Evolutionary conservation across 495 filamentous ascomycete species (phyloP).

Genomic region (Cercophora samala): DNA sequence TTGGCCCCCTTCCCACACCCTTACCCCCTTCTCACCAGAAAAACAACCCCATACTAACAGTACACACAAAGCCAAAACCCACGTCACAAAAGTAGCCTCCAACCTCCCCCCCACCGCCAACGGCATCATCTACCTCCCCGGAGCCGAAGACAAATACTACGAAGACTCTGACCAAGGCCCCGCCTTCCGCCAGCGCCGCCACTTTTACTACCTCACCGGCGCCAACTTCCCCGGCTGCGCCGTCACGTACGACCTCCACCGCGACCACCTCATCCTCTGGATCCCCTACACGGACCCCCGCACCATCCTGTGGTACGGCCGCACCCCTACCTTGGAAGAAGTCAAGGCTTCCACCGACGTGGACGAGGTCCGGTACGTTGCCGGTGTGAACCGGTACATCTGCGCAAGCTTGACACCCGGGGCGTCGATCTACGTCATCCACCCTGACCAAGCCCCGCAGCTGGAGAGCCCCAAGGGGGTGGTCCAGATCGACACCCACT

Average conservation of each 20-base stretch:
- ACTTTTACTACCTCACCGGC: conserved; percentile 69
- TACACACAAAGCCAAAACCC: conserved; percentile 67
- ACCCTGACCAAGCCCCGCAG: conserved; percentile 41
- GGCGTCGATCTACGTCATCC: conserved; percentile 42
- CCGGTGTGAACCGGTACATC: conserved; percentile 36
- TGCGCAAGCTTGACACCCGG: conserved; percentile 29
- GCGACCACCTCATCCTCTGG: conserved; percentile 57
- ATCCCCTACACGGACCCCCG: conserved; percentile 56
- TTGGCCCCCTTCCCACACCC: background rate
- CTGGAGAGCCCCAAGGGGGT: conserved; percentile 34
- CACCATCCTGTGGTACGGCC: conserved; percentile 60
- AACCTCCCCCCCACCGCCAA: conserved; percentile 44
- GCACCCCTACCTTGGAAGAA: conserved; percentile 49
- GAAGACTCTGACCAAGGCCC: conserved; percentile 60
- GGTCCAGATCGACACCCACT: conserved; percentile 40
- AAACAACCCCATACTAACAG: background rate
- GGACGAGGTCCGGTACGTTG: conserved; percentile 46
- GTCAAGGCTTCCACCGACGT: conserved; percentile 52
- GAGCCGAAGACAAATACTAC: conserved; percentile 45
- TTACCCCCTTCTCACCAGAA: background rate
- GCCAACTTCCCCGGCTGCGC: conserved; percentile 58
- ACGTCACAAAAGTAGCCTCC: conserved; percentile 68
- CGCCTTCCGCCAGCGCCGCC: conserved; percentile 62
- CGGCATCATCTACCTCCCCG: conserved; percentile 63
- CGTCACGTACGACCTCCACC: conserved; percentile 60